Conservation (phyloP, 495 filamentous ascomycete species). For the Hypoxylon subgilvum region DNA sequence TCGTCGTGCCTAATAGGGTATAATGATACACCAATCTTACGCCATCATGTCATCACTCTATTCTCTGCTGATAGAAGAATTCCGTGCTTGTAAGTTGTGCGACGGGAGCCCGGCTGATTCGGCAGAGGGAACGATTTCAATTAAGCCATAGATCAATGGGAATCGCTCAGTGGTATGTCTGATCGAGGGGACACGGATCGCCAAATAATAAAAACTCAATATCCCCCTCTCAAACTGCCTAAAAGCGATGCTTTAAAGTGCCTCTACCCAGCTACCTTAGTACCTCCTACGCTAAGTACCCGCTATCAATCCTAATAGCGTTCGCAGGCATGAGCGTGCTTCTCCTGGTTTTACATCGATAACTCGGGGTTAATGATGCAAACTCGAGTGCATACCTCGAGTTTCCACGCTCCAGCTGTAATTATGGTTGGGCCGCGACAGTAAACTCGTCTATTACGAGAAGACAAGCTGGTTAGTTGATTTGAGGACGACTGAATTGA, state of each 20-base stretch:
- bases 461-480: neutral
- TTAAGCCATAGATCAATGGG: too few relatives aligned
- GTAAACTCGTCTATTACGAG: slow-evolving; percentile 4
- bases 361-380: slow-evolving; percentile 10
- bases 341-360: slow-evolving; percentile 7
- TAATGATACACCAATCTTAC: slow-evolving; percentile 38
- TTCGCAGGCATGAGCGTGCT: slow-evolving; percentile 4
- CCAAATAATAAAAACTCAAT: slow-evolving; percentile 32
- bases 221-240: slow-evolving; percentile 30
- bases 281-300: too few relatives aligned
- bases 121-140: slow-evolving; percentile 10
- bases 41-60: slow-evolving; percentile 37
- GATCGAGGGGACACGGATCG: slow-evolving; percentile 16
- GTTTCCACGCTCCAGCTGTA: neutral
- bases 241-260: slow-evolving; percentile 13
- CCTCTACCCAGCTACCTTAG: neutral
- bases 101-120: slow-evolving; percentile 7
- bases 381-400: neutral
- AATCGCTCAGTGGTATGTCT: too few relatives aligned
- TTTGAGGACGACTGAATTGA: neutral
- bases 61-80: slow-evolving; percentile 30
- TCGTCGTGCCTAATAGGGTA: slow-evolving; percentile 23
- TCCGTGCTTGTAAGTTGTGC: slow-evolving; percentile 34
- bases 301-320: neutral
- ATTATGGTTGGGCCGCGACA: slow-evolving; percentile 10